A percentile compares a stretch with the other conserved stretches of the same genome.
phyloP scores from a whole-genome alignment of 208 protist genomes.

The Crithidia acanthocephali region DNA sequence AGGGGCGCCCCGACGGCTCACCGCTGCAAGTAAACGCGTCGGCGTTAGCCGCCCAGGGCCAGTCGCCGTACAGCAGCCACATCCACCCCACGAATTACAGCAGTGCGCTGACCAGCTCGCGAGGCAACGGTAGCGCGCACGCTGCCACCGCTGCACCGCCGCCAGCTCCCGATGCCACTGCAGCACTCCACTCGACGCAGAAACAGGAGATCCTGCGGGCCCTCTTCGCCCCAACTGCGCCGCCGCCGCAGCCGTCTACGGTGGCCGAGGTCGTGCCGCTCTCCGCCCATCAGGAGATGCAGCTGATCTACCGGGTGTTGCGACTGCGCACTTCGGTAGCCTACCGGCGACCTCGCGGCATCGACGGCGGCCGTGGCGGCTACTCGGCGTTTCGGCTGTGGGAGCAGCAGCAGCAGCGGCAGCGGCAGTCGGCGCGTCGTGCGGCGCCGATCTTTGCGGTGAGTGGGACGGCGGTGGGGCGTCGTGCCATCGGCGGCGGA shows the following conservation, averaged over 20 bases:
- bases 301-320: slow-evolving; percentile 23
- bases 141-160: background rate
- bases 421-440: background rate
- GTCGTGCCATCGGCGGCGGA: background rate
- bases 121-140: background rate
- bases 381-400: background rate
- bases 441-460: background rate
- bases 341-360: background rate
- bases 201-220: background rate
- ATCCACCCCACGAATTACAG: no score
- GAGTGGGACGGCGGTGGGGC: background rate
- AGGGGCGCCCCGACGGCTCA: background rate
- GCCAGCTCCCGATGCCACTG: no score
- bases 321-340: background rate
- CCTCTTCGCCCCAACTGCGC: background rate
- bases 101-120: no score
- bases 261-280: background rate
- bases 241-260: background rate
- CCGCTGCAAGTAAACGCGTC: background rate
- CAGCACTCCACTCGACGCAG: background rate
- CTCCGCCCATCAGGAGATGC: background rate
- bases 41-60: no score
- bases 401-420: background rate
- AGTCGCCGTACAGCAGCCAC: no score
- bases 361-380: background rate